phyloP scores from a whole-genome alignment of 441 rosid genomes.

The Gossypium laxum region DNA sequence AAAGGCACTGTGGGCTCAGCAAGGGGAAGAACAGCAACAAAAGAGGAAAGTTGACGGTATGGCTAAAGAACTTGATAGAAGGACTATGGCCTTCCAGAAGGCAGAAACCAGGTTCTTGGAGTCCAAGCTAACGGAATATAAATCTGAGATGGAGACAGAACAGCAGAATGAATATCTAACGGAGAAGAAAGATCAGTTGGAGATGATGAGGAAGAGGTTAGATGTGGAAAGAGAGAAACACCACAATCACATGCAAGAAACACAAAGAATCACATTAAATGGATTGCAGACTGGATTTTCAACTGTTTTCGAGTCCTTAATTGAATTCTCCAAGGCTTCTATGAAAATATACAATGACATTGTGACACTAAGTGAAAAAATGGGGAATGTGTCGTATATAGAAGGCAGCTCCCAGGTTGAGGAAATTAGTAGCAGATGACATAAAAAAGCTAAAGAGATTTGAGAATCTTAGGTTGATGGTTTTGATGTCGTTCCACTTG shows the following conservation, averaged over 20 bases:
- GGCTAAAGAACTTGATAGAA: conserved; percentile 64
- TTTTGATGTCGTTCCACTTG: conserved; percentile 12
- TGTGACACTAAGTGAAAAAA: conserved; percentile 23
- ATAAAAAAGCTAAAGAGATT: neutral
- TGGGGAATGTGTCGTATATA: conserved; percentile 22
- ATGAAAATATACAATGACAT: conserved; percentile 48
- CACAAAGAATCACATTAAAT: conserved; percentile 43
- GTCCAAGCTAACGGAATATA: conserved; percentile 32
- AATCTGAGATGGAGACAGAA: conserved; percentile 29
- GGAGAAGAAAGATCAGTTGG: conserved; percentile 56
- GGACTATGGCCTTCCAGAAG: conserved; percentile 42
- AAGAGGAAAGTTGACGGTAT: conserved; percentile 76
- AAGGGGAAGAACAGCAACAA: conserved; percentile 71
- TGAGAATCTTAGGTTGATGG: neutral
- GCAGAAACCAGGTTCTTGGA: conserved; percentile 44
- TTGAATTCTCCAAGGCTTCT: conserved; percentile 45
- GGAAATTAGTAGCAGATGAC: conserved; percentile 32
- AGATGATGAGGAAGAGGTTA: conserved; percentile 45
- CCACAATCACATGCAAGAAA: conserved; percentile 43
- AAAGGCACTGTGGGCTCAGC: conserved; percentile 61
- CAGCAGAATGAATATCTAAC: conserved; percentile 23
- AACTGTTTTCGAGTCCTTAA: conserved; percentile 36
- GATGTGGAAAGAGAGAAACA: conserved; percentile 63
- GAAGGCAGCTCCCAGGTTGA: conserved; percentile 24
- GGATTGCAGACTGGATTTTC: conserved; percentile 50